Conservation (phyloP, 139 green algal species). For the Chlorella vulgaris region DNA sequence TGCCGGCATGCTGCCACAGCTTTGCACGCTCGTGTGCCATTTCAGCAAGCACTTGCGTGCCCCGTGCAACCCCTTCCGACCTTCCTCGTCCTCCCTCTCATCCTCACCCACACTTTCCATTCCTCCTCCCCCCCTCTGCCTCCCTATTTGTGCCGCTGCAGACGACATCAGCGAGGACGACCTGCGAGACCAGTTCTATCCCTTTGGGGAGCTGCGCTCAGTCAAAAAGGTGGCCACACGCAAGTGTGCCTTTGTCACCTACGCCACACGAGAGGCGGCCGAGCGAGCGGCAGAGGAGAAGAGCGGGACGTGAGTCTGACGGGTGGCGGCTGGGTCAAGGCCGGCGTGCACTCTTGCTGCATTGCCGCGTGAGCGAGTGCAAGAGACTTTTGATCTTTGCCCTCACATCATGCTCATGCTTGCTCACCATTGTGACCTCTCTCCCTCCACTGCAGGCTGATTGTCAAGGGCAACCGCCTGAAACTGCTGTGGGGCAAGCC, state of each 20-base stretch:
- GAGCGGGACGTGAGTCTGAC: constrained; percentile 31
- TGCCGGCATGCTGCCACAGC: no score
- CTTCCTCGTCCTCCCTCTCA: background rate
- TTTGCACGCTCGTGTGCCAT: no score
- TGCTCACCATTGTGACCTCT: background rate
- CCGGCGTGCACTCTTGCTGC: no score
- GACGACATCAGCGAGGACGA: constrained; percentile 83
- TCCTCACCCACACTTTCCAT: background rate
- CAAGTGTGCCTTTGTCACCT: constrained; percentile 90
- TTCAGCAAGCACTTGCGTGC: no score
- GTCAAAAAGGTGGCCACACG: constrained; percentile 53
- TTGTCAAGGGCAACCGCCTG: constrained; percentile 82
- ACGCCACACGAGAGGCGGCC: constrained; percentile 70
- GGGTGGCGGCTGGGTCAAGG: background rate
- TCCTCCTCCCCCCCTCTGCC: no score
- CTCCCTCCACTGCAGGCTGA: constrained; percentile 50
- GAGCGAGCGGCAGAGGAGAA: constrained; percentile 88
- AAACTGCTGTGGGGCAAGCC: constrained; percentile 93
- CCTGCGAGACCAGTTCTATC: constrained; percentile 86
- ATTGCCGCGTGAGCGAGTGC: no score
- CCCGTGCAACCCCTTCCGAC: no score
- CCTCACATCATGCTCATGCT: no score
- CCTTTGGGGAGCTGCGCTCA: constrained; percentile 82
- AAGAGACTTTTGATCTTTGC: no score
- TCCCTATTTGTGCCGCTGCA: no score